phyloP scores from a whole-genome alignment of 441 rosid species.

The Rhodomyrtus psidioides region DNA sequence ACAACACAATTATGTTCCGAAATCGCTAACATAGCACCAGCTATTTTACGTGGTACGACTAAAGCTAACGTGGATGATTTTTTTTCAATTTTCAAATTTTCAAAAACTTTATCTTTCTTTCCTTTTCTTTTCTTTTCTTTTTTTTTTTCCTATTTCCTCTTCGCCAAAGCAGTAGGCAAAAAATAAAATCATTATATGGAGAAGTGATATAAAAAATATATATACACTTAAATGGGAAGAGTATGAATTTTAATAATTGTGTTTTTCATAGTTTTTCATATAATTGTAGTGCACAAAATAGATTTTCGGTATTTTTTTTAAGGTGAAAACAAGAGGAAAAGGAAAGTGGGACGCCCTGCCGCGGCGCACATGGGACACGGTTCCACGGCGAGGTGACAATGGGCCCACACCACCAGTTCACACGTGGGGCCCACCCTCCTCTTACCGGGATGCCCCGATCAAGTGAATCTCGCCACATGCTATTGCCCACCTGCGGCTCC shows the following conservation, averaged over 20 bases:
- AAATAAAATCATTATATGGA: background rate
- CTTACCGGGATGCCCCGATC: background rate
- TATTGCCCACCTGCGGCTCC: conserved; percentile 20
- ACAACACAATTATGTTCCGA: no score
- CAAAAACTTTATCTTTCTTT: no score
- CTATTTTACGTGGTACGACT: no score
- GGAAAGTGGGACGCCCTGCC: conserved; percentile 33
- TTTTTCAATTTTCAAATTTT: no score
- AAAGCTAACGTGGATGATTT: no score
- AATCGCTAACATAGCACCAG: no score
- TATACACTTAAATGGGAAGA: background rate
- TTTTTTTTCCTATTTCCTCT: no score
- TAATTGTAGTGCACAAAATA: background rate
- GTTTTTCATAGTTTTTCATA: no score
- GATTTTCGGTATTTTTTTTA: background rate
- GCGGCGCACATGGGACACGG: conserved; percentile 49
- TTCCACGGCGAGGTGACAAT: background rate
- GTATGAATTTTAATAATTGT: background rate
- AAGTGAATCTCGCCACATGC: conserved; percentile 8
- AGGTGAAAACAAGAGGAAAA: background rate
- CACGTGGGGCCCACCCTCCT: conserved; percentile 14
- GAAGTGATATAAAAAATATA: background rate
- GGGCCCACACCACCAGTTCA: conserved; percentile 25
- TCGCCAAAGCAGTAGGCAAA: no score
- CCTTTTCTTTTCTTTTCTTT: no score